Percentiles rank a stretch among this genome's conserved stretches.
Conservation (phyloP, 1,284 basidiomycete genomes). For the Leucoagaricus sp. region DNA sequence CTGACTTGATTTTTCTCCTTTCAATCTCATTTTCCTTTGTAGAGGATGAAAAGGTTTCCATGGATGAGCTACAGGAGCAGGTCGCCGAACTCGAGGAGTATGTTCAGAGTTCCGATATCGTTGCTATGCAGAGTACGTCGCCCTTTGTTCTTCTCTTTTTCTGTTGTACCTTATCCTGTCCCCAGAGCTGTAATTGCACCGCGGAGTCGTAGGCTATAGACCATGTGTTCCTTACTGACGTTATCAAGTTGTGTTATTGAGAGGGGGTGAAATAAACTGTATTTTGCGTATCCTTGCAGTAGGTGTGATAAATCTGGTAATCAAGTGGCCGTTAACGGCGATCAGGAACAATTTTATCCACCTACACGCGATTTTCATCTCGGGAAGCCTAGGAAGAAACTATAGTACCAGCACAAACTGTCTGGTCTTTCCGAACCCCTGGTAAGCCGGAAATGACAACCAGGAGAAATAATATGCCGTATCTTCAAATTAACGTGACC, state of each 20-base stretch:
- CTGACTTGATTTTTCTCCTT: neutral
- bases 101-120: constrained; percentile 92
- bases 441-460: constrained; percentile 12
- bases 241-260: neutral
- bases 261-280: neutral
- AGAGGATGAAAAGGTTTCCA: constrained; percentile 95
- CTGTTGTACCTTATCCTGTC: constrained; percentile 13
- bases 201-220: neutral
- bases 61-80: constrained; percentile 94
- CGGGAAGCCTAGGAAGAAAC: constrained; percentile 7
- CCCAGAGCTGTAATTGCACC: constrained; percentile 40
- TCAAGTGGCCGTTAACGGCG: constrained; percentile 3
- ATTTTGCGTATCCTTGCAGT: neutral
- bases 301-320: neutral
- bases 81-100: constrained; percentile 90
- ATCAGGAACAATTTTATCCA: constrained; percentile 12
- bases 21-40: constrained; percentile 13
- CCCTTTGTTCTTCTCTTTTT: constrained; percentile 13
- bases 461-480: neutral
- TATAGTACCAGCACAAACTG: neutral
- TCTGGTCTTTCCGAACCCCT: constrained; percentile 2
- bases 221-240: neutral
- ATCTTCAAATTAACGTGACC: neutral
- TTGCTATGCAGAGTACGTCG: constrained; percentile 84
- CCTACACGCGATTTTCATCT: constrained; percentile 11